A percentile compares a stretch with the other conserved stretches of the same genome.
These are phyloP conservation scores for Capsicum chinense DNA, from an alignment of 257 asterid species.

Conservation along the genomic window DNA sequence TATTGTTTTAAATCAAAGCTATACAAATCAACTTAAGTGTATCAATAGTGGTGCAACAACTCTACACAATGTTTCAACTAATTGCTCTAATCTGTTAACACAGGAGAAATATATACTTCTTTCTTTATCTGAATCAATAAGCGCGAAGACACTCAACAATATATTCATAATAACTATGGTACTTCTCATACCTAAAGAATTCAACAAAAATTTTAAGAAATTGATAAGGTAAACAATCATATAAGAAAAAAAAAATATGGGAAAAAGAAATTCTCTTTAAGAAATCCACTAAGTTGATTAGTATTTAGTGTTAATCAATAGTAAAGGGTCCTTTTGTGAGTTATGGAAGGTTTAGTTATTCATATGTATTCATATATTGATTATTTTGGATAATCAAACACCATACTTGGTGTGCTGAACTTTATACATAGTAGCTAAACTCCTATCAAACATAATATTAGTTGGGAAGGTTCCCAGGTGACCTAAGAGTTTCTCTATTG, in stretches of 20 bases:
- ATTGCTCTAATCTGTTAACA: not conserved
- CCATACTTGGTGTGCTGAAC: too few species aligned
- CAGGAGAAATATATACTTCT: too few species aligned
- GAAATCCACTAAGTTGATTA: too few species aligned
- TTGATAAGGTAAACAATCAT: not conserved
- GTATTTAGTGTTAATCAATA: too few species aligned
- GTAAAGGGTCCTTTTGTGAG: too few species aligned
- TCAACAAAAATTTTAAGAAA: conserved; percentile 28
- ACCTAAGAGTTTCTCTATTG: too few species aligned
- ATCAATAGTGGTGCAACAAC: not conserved
- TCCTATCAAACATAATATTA: too few species aligned
- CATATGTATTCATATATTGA: too few species aligned
- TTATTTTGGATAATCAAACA: too few species aligned
- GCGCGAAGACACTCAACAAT: not conserved
- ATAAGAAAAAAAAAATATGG: not conserved
- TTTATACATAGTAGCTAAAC: too few species aligned
- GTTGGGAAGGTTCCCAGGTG: too few species aligned
- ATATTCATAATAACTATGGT: conserved; percentile 72
- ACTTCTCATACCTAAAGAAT: conserved; percentile 84
- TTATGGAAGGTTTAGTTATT: too few species aligned
- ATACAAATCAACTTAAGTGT: not conserved
- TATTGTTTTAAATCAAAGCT: not conserved
- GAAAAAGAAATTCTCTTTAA: not conserved
- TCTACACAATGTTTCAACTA: not conserved
- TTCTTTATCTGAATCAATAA: not conserved